These are phyloP conservation scores for Chlorella sp. DNA, from an alignment of 139 green algal genomes.

Conservation along the genomic window DNA sequence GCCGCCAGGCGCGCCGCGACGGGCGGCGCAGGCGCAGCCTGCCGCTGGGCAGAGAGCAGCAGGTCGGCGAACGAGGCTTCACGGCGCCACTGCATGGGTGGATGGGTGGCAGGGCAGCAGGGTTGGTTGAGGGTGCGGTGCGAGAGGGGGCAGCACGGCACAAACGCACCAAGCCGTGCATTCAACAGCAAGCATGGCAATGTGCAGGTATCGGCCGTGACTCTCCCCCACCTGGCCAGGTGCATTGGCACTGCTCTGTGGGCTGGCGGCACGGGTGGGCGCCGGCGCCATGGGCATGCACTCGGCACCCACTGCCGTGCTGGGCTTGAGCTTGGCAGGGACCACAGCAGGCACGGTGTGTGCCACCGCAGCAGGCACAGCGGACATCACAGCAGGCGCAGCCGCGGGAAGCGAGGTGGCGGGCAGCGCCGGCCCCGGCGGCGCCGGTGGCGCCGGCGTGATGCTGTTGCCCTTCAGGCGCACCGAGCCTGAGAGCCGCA, in stretches of 20 bases:
- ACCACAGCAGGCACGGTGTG: neutral
- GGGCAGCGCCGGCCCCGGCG: neutral
- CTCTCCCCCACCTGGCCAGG: neutral
- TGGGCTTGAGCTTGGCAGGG: neutral
- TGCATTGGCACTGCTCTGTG: neutral
- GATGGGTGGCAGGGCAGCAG: neutral
- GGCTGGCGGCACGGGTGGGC: neutral
- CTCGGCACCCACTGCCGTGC: neutral
- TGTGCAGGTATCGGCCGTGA: no score
- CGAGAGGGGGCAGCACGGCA: neutral
- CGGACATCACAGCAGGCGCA: neutral
- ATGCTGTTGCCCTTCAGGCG: neutral
- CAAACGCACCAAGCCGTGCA: no score
- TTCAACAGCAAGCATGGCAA: no score
- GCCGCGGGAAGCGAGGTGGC: neutral
- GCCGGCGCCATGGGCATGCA: neutral
- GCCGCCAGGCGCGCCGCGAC: neutral
- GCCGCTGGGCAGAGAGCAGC: neutral
- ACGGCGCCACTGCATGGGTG: neutral
- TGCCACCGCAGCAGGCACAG: no score
- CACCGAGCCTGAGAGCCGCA: conserved; percentile 3
- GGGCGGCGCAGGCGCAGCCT: no score
- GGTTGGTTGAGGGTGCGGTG: neutral
- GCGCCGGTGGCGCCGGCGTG: neutral
- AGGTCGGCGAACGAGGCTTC: conserved; percentile 12